Evolutionary conservation across 331 rosid species (phyloP), one percentile per base, ranked within the genome.

Genomic region (Telfairia occidentalis): DNA sequence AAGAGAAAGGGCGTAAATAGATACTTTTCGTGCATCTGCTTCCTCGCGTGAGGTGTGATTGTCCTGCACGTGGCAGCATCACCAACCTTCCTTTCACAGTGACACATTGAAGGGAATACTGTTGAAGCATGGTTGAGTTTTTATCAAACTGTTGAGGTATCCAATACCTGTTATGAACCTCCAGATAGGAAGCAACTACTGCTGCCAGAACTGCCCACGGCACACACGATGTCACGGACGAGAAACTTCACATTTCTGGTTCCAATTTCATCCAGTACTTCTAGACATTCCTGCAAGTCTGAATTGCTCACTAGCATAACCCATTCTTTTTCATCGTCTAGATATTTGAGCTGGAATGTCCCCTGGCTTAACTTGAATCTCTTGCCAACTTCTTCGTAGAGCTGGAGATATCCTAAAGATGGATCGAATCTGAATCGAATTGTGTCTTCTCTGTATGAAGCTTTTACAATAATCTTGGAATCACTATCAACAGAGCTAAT

Each of bases 281-380:
- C 97, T 4, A 92, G 64, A 73, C 98, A 92, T 80, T 89, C 96
- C 66, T 76, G 92, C 76, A 92, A 74, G 83, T 89, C 98, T 2
- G 87, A 80, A 74, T 90, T 91, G 35, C 77, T 82, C 19, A 84
- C 88, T 75, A 92, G 34, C 96, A 89, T 87, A 65, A 92, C 97
- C 98, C 96, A 92, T 76, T 92, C 96, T 53, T 90, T 85, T 80
- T 92, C 96, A 75, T 92, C 97, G 19, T 92, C 98, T 12, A 90
- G 76, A 77, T 90, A 92, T 67, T 83, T 92, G 74, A 90, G 95
- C 73, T 85, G 92, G 78, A 92, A 92, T 28, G 87, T 63, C 38
- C 96, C 96, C 1, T 66, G 80, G 77, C 84, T 89, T 53, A 92
- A 80, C 75, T 80, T 92, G 83, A 92, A 90, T 79, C 96, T 81